Percentiles rank a stretch among this genome's conserved stretches.
phyloP scores from a whole-genome alignment of 257 asterid species.

The Scutellaria baicalensis region DNA sequence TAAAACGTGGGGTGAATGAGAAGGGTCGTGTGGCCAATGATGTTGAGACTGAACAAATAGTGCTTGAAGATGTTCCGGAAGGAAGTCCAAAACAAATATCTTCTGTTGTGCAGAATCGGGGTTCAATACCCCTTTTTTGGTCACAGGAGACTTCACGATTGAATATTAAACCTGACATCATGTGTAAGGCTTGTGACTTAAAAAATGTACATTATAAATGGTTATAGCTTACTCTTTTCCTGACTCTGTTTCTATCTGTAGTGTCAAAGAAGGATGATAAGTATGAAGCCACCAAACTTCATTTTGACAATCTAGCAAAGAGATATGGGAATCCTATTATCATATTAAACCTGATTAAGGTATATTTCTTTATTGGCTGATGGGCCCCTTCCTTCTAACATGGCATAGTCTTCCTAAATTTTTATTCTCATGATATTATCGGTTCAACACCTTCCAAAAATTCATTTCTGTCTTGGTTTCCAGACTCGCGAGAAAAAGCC shows the following conservation, averaged over 20 bases:
- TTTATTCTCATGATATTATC: background rate
- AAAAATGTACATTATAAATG: background rate
- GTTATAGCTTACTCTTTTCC: conserved; percentile 2
- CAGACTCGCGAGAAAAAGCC: conserved; percentile 95
- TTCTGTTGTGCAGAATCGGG: conserved; percentile 87
- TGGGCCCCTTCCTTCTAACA: background rate
- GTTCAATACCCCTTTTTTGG: conserved; percentile 98
- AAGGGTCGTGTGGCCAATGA: conserved; percentile 97
- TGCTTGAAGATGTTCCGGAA: conserved; percentile 54
- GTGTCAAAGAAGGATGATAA: conserved; percentile 73
- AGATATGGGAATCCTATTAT: conserved; percentile 94
- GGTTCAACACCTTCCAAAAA: background rate
- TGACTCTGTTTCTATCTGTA: conserved; percentile 25
- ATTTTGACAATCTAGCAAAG: conserved; percentile 76
- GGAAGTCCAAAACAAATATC: conserved; percentile 56
- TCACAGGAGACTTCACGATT: conserved; percentile 86
- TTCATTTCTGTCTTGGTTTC: conserved; percentile 4
- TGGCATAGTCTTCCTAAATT: conserved; percentile 5
- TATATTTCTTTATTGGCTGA: conserved; percentile 13
- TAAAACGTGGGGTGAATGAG: conserved; percentile 90
- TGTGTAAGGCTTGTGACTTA: conserved; percentile 40
- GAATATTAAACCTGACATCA: conserved; percentile 83
- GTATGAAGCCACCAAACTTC: conserved; percentile 87
- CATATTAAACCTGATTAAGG: conserved; percentile 90
- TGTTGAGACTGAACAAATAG: conserved; percentile 96